Conservation (phyloP, 192 early-diverging fungal genomes). For the Podila clonocystis region DNA sequence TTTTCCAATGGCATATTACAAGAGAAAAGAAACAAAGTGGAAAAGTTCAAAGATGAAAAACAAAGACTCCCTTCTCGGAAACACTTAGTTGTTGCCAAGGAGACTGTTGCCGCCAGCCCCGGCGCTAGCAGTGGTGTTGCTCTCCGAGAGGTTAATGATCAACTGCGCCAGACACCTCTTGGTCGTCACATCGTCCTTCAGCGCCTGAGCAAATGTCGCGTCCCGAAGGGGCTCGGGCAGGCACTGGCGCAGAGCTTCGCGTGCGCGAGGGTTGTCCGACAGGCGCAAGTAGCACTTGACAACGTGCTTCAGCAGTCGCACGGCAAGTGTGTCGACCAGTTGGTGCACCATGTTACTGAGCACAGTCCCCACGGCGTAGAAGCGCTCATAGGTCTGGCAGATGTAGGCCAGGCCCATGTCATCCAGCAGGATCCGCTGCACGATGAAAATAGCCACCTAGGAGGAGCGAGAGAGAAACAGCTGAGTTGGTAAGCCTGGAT, state of each 20-base stretch:
- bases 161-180: conserved; percentile 84
- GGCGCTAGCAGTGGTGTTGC: not conserved
- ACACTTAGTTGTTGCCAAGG: conserved; percentile 1
- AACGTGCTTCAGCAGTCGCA: conserved; percentile 93
- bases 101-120: not conserved
- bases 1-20: not conserved
- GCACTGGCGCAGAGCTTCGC: conserved; percentile 91
- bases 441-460: conserved; percentile 95
- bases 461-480: not conserved
- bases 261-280: conserved; percentile 91
- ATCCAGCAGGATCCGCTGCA: conserved; percentile 96
- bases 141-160: conserved; percentile 65
- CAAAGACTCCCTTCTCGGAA: not conserved
- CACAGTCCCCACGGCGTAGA: conserved; percentile 95
- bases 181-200: conserved; percentile 92
- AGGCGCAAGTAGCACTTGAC: conserved; percentile 92
- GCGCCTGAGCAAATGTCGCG: conserved; percentile 81
- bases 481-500: not conserved
- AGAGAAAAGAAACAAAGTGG: not conserved
- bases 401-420: conserved; percentile 92
- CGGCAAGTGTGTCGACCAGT: conserved; percentile 85
- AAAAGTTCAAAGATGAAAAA: not conserved
- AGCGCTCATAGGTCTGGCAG: conserved; percentile 91
- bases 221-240: conserved; percentile 90
- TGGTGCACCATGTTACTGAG: conserved; percentile 94